Evolutionary conservation across 169 alveolate species (phyloP), one percentile per base, ranked within the genome.

Genomic region (Theileria luwenshuni): DNA sequence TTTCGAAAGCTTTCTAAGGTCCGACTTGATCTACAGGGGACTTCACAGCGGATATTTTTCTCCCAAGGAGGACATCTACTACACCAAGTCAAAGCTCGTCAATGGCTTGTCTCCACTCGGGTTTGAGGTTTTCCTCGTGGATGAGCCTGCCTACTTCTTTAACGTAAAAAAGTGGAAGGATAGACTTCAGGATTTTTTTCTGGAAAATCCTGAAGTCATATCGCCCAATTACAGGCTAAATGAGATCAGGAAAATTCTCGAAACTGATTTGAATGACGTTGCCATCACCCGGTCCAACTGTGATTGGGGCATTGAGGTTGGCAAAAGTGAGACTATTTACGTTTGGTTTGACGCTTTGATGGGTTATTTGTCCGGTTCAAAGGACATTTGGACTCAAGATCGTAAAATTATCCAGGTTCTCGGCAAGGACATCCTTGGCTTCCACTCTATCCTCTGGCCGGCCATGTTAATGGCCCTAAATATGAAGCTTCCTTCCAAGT

Each of bases 311-410:
- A 77, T 88, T 21, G 62, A 74, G 32, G 73, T 84, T 32, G 94
- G 49, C 33, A 54, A 69, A n/a, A 90, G 73, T 10, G 91, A 92
- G n/a, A 83, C 93, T 25, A 77, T 94, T 58, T 94, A 94, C 70
- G 98, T 94, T 6, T 94, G 98, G 97, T 77, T 94, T 32, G 98
- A 94, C 74, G 98, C 98, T 5, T 71, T 94, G 21, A 51, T 90
- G 43, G 93, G 94, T 17, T 94, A 94, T 70, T 48, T 92, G n/a
- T 77, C 94, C 83, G 41, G 25, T 19, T 54, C 27, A 13, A 10
- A 41, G 33, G 32, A 61, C 15, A n/a, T n/a, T n/a, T n/a, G n/a
- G n/a, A n/a, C n/a, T n/a, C n/a, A n/a, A n/a, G 45, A 28, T 10
- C n/a, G 21, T 5, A 59, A 33, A 17, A 41, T 61, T 75, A 74